Evolutionary conservation across 2,329 filamentous ascomycete genomes (phyloP), one percentile per base, ranked within the genome.

Genomic region (Cytospora schulzeri): DNA sequence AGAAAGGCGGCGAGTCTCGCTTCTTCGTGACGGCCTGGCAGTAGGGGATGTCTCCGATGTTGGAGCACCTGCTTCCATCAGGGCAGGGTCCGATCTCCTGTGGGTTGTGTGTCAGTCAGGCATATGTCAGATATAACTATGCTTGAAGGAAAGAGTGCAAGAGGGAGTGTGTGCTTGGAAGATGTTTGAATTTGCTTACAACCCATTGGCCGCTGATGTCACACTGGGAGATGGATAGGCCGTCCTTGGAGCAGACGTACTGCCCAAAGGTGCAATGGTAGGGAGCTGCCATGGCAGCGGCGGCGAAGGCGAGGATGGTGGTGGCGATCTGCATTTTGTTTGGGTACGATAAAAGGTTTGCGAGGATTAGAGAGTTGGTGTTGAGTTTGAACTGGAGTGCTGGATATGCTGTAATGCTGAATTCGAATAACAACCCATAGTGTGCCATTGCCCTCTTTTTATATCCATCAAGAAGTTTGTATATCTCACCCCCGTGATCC

Each of bases 291-390:
- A 59, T 48, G 61, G 62, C 66, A 48, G 66, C 48, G 57, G 66
- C 48, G 45, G 64, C 66, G 31, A 68, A 54, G 31, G 66, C 66
- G 56, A 67, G 54, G 53, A 66, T 53, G 62, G 65, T 51, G 48
- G 62, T 41, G 59, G 56, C 14, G 62, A 68, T 60, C 61, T 67
- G 58, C 66, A 68, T 68, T 51, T 67, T 68, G 61, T 57, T 8
- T 17, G 45, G n/a, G 3, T 22, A 19, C 24, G 38, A 8, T 2
- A 52, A 35, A 22, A 17, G n/a, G n/a, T 11, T 1, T 33, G 24
- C 17, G 15, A 29, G 26, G 48, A 14, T 19, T 41, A 11, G 1
- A 48, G 14, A 22, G 8, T 28, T 22, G 31, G 19, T 55, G 24
- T 9, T 28, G 11, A n/a, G 38, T 24, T 17, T 50, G 9, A 11